Evolutionary conservation across 1,284 basidiomycete species (phyloP), one percentile per base, ranked within the genome.

Genomic region (Exobasidium cylindrosporum): DNA sequence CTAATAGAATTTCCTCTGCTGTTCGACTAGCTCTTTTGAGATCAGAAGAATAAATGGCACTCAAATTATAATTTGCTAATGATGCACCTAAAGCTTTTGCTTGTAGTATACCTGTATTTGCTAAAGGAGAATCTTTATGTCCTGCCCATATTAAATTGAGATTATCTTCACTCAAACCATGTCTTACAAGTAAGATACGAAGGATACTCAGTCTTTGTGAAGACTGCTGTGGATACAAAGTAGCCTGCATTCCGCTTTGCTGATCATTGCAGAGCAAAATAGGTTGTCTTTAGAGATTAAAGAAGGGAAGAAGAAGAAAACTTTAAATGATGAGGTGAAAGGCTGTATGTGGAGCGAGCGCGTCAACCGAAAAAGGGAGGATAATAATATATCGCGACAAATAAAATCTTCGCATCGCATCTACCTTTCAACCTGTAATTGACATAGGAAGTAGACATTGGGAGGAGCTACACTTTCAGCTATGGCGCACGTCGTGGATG

Each of bases 61-160:
- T 83, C 67, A 93, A 84, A 7, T 75, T 83, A 13, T 82, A 85
- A 30, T 82, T 72, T n/a, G 85, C 81, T 32, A 92, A 85, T 24
- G 86, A 85, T 54, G 83, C 81, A 0, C 87, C 91, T 1, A 91
- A 82, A 0, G 90, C 90, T 70, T 85, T 86, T 2, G 92, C 91
- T 89, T 94, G 92, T 89, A 91, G 81, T 84, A 79, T 74, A 88
- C 91, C 92, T 79, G 92, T 89, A 68, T 87, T 87, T 17, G 89
- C 89, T 3, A 94, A 83, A 0, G 89, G 86, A 1, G 91, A 87
- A 80, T 95, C 90, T 63, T 84, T 85, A 85, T 88, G 91, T 10
- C 92, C 92, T 28, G 91, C 90, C 91, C 91, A 93, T 28, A 81
- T 68, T 4, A 80, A 67, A 58, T 78, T 81, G 49, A 81, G 71